Base-by-base conservation (phyloP, 208 protist species). In the Hexamita inflata region DNA sequence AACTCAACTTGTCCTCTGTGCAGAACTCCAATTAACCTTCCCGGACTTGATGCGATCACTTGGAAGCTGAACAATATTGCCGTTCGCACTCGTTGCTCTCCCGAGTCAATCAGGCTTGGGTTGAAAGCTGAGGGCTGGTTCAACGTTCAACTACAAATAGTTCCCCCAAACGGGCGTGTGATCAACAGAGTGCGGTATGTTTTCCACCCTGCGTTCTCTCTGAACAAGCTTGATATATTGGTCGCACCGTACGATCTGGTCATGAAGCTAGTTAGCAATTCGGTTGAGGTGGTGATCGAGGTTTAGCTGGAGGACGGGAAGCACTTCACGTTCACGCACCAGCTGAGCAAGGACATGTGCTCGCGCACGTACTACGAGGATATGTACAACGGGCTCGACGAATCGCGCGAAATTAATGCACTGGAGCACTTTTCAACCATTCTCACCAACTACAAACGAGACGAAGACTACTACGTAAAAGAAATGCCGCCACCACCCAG, bases 121-220 rank as follows among this genome's bases (percentile, higher is more conserved):
- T 29, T 79, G 32, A 58, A 40, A 40, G 11, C 58, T 30, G 29
- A 45, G 32, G 76, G 76, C n/a, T 79, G 76, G 76, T 75, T 74
- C 66, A 79, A 79, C 42, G 62, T 79, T 58, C 76, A 79, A 45
- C 13, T 79, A 58, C 76, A 79, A 62, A 29, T 79, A 4, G 35
- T 59, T 15, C 76, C 76, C 4, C 76, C 76, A 28, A 29, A 19
- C 9, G 9, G 32, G 13, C 4, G 39, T 1, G 7, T 7, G n/a
- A 76, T 75, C 73, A 30, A 53, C 7, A 26, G 15, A 1, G 42
- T 79, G 26, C 11, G 64, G 26, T 79, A 79, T 62, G 24, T 77
- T 1, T 79, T 79, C 66, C 76, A 79, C 62, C 76, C 76, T 60
- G 76, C 76, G 19, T 79, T 79, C 40, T 58, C n/a, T 32, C 60